These are phyloP conservation scores for Magnaporthales sp. DNA, from an alignment of 2,329 filamentous ascomycete species.

Conservation along the genomic window DNA sequence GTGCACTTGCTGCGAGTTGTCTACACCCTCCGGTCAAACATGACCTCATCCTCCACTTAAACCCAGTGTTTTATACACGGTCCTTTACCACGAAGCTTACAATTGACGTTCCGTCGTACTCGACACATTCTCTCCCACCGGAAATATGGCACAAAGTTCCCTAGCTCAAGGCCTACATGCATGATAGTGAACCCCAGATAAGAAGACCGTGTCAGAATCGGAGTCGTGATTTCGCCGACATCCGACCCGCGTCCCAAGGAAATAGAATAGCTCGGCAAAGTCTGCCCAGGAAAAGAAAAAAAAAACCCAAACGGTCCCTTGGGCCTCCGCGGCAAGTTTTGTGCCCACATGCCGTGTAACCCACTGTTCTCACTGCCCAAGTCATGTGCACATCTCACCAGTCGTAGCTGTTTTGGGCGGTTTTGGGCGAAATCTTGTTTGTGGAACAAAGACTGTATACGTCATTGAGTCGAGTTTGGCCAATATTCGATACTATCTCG, in stretches of 20 bases:
- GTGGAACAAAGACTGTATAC: background rate
- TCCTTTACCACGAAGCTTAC: too few relatives aligned
- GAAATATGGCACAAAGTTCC: too few relatives aligned
- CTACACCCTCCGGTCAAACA: too few relatives aligned
- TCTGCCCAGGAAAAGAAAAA: background rate
- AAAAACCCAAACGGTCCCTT: background rate
- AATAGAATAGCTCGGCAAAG: background rate
- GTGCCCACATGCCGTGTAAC: background rate
- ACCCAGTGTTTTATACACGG: too few relatives aligned
- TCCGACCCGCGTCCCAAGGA: background rate
- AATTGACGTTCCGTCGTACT: too few relatives aligned
- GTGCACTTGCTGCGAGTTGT: too few relatives aligned
- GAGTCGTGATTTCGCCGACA: background rate
- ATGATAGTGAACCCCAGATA: too few relatives aligned
- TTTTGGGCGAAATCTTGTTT: too few relatives aligned
- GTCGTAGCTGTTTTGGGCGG: background rate
- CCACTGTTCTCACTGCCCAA: background rate
- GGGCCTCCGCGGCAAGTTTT: background rate
- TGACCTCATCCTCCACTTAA: too few relatives aligned
- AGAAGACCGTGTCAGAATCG: background rate
- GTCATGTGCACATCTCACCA: background rate
- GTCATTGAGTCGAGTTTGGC: background rate
- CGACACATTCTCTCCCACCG: too few relatives aligned
- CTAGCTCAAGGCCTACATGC: too few relatives aligned
- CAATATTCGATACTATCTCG: too few relatives aligned